These are phyloP conservation scores for Aspergillus mulundensis DNA, from an alignment of 495 filamentous ascomycete species.

Conservation along the genomic window DNA sequence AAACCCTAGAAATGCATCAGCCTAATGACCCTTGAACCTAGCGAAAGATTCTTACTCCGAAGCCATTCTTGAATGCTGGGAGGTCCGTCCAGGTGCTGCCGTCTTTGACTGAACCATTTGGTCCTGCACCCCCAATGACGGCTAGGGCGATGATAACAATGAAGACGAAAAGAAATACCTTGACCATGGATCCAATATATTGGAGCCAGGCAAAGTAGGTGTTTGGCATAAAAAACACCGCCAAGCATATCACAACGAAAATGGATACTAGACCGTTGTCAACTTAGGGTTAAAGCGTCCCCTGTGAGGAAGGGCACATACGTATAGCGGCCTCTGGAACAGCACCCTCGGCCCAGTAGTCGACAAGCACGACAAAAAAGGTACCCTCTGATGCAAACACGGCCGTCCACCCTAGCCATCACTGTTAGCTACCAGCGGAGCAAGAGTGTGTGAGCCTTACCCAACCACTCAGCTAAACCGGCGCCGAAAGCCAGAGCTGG, in stretches of 20 bases:
- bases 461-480: conserved; percentile 28
- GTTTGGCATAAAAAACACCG: conserved; percentile 9
- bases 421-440: not conserved
- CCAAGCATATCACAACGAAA: conserved; percentile 10
- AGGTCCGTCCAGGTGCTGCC: conserved; percentile 24
- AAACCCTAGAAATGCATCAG: conserved; percentile 19
- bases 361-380: conserved; percentile 25
- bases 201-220: conserved; percentile 11
- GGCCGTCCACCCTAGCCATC: conserved; percentile 22
- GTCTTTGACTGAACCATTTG: conserved; percentile 21
- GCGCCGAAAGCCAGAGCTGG: conserved; percentile 29
- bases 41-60: conserved; percentile 20
- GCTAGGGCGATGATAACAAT: conserved; percentile 8
- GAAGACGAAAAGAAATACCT: conserved; percentile 12
- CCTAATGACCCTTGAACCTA: too few species aligned
- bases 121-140: conserved; percentile 2
- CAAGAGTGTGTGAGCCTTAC: not conserved
- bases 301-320: not conserved
- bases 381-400: conserved; percentile 27
- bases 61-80: conserved; percentile 26
- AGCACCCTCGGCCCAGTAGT: conserved; percentile 25
- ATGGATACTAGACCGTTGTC: conserved; percentile 3
- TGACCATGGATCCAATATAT: conserved; percentile 8
- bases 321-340: conserved; percentile 20
- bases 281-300: not conserved